Evolutionary conservation across 805 yeast genomes (phyloP), one percentile per base, ranked within the genome.

Genomic region (Barnettozyma wickerhamii): DNA sequence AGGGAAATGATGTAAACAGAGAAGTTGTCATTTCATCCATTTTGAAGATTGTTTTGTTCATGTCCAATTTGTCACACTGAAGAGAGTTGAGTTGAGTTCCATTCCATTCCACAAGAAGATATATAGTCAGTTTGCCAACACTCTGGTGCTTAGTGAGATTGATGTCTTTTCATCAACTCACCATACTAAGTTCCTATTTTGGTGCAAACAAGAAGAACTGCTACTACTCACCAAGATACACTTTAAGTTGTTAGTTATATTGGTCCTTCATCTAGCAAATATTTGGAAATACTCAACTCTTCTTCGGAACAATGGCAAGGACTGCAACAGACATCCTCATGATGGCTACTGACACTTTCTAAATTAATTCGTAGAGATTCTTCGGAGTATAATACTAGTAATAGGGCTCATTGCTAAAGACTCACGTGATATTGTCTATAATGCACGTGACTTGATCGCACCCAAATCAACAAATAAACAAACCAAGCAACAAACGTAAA

Each of bases 111-210:
- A 29, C 18, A 19, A 5, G 26, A 20, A 12, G 14, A 17, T 10
- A 17, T 10, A 18, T 14, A 26, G 23, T 24, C 58, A 66, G 87
- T 81, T 85, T 84, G 90, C 87, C 82, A 78, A 84, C 95, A 85
- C 91, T 84, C 93, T 83, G 93, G 89, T 79, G 82, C 81, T 76
- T 71, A 70, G 74, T 78, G 59, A 19, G 40, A 9, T 23, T 13
- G 21, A 12, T 23, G 6, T 12, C 19, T 5, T 23, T 27, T 15
- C 21, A 3, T 12, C 26, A 15, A n/a, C 35, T 50, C 51, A 49
- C 80, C 62, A 66, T 82, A 78, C 74, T 74, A 74, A 76, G 81
- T 75, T 81, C 90, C 95, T 82, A 84, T 85, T 85, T 81, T 79
- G 78, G 83, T 69, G 89, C 89, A 82, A 86, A 83, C 95, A 68